Percentiles rank a stretch among this genome's conserved stretches.
phyloP scores from a whole-genome alignment of 345 rosid species.

The Combretum micranthum region DNA sequence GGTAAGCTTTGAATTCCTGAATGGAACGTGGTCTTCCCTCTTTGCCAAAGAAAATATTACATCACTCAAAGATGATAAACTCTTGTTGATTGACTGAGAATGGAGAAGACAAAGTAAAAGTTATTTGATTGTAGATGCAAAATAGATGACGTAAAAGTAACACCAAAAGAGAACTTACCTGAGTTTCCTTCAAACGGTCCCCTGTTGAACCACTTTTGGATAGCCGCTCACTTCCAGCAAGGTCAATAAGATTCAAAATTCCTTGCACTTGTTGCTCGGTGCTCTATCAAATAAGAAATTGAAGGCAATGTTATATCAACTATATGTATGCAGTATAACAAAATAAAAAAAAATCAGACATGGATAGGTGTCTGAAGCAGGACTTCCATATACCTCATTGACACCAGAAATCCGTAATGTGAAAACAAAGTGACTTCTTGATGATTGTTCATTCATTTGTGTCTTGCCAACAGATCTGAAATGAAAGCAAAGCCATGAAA shows the following conservation, averaged over 20 bases:
- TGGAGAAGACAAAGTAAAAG: not conserved
- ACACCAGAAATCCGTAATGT: constrained; percentile 75
- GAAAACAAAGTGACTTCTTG: constrained; percentile 96
- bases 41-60: constrained; percentile 88
- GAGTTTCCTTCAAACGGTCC: constrained; percentile 91
- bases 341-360: too few species aligned
- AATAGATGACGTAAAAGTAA: not conserved
- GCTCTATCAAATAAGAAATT: constrained; percentile 33
- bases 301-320: not conserved
- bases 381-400: constrained; percentile 55
- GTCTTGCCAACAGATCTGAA: constrained; percentile 93
- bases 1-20: constrained; percentile 89
- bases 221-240: constrained; percentile 98
- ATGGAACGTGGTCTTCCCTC: constrained; percentile 92
- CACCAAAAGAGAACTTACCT: constrained; percentile 29
- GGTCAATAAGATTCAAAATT: constrained; percentile 91
- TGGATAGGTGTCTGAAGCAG: too few species aligned
- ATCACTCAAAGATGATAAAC: constrained; percentile 83
- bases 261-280: constrained; percentile 98
- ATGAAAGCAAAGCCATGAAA: constrained; percentile 3
- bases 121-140: not conserved
- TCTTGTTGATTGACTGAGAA: constrained; percentile 84
- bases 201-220: constrained; percentile 97
- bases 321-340: not conserved
- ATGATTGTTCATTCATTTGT: constrained; percentile 92